Evolutionary conservation across 2,329 filamentous ascomycete species (phyloP).

Genomic region (Diaporthe vaccinii): DNA sequence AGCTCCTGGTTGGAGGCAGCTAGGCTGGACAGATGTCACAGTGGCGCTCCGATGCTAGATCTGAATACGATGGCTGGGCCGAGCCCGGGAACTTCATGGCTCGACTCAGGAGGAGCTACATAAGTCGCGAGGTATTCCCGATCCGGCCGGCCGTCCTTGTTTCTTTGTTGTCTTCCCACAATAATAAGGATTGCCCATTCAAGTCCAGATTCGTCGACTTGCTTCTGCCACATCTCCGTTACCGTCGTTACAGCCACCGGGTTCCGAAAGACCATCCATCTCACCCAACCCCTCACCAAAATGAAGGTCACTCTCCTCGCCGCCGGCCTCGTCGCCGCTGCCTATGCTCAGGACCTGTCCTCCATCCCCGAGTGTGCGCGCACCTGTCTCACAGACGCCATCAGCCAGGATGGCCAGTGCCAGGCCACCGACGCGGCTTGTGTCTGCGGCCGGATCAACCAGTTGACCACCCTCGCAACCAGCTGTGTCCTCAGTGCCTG

Average conservation of each 20-base stretch:
- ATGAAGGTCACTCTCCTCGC: conserved; percentile 33
- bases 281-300: not conserved
- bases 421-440: conserved; percentile 12
- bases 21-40: conserved; percentile 6
- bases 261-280: conserved; percentile 2
- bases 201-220: not conserved
- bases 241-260: not conserved
- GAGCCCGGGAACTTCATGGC: conserved; percentile 2
- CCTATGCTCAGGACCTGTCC: conserved; percentile 25
- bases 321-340: conserved; percentile 27
- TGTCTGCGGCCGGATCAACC: conserved; percentile 23
- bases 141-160: not conserved
- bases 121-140: conserved; percentile 15
- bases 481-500: conserved; percentile 17
- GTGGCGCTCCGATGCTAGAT: conserved; percentile 16
- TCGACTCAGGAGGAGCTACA: conserved; percentile 24
- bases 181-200: conserved; percentile 1
- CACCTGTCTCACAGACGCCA: conserved; percentile 14
- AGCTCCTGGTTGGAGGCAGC: not conserved
- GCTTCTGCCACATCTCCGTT: not conserved
- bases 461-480: conserved; percentile 15
- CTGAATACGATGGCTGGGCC: conserved; percentile 29
- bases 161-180: conserved; percentile 11
- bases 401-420: conserved; percentile 18
- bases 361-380: conserved; percentile 18